Evolutionary conservation across 176 grass and related monocot genomes (phyloP).

Genomic region (Oryza rufipogon): DNA sequence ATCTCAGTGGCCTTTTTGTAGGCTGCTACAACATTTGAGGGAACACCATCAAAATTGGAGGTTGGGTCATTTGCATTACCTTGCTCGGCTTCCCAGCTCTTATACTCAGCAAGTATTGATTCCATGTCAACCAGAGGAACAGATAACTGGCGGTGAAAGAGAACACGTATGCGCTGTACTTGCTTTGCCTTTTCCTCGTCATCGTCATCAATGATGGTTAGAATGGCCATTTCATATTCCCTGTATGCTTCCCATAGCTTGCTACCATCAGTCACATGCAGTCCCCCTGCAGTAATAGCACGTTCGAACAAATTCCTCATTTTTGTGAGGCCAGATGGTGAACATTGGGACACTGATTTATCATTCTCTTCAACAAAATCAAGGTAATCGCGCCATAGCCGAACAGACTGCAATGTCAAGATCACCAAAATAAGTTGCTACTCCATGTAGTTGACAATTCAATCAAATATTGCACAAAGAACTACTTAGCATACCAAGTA

Average conservation of each 20-base stretch:
- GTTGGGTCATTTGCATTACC: constrained; percentile 71
- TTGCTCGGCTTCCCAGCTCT: constrained; percentile 90
- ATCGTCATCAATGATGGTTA: constrained; percentile 60
- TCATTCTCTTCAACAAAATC: constrained; percentile 85
- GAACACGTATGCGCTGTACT: constrained; percentile 59
- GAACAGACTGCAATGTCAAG: constrained; percentile 67
- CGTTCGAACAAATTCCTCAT: constrained; percentile 91
- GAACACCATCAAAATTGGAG: constrained; percentile 69
- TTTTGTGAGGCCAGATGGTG: constrained; percentile 66
- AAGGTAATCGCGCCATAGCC: constrained; percentile 84
- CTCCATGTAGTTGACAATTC: background rate
- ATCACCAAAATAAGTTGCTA: constrained; percentile 37
- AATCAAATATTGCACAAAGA: constrained; percentile 10
- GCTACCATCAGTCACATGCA: constrained; percentile 74
- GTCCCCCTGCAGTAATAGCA: constrained; percentile 76
- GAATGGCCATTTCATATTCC: constrained; percentile 90
- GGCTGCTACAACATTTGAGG: constrained; percentile 64
- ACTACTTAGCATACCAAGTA: constrained; percentile 72
- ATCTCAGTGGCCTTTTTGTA: constrained; percentile 76
- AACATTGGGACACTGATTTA: constrained; percentile 67
- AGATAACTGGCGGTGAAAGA: constrained; percentile 91
- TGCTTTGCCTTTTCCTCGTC: constrained; percentile 84
- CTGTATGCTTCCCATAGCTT: constrained; percentile 93
- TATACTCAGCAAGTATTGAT: constrained; percentile 72
- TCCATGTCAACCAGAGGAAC: constrained; percentile 79